Base-by-base conservation (phyloP, 768 basidiomycete genomes). In the Pulveroboletus sp. region DNA sequence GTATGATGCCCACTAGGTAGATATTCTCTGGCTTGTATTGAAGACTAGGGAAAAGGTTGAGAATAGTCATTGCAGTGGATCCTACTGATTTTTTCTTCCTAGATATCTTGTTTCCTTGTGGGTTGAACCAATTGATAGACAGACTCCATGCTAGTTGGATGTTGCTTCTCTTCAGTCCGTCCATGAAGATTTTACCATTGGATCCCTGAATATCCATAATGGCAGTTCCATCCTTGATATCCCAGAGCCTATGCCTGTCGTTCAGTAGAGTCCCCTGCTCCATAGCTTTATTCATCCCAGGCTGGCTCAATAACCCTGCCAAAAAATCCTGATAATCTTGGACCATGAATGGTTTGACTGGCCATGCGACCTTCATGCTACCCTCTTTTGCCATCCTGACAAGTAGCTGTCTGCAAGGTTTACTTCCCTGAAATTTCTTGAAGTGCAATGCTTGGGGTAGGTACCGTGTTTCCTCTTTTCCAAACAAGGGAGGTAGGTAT, bases 1-100 rank as follows among this genome's bases (percentile, higher is more conserved):
- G 71, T 10, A 73, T 69, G 30, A 74, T 47, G 0, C 65, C 71
- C 0, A 61, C 67, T 0, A 73, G 49, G 45, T 64, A 75, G 48
- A 75, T 59, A 54, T 29, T 29, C 27, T 29, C 27, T 12, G 12
- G 27, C 12, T 29, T 29, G 12, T 29, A 29, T 12, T 29, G 36
- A 6, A 49, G 30, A 22, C 46, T 41, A 0, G 41, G 57, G 4
- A 57, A 63, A 1, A 67, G 56, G 35, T 64, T 67, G 9, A 65
- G 43, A 3, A 59, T 53, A 1, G 44, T 35, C 50, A 66, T 50
- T 0, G 30, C 45, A 5, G 66, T 50, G 1, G 43, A 55, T 3
- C 56, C 50, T 5, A 53, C 38, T 13, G 45, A 52, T n/a, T 43
- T 51, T 2, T 27, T 38, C 37, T 58, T 52, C 35, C 57, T 51